A percentile compares a stretch with the other conserved stretches of the same genome.
Evolutionary conservation across 129 eudicot species (phyloP).

Genomic region (sunflower (Helianthus annuus)): HanXRQr2.0-SUNRISE NC_035448.2:64290001-64290500

Average conservation of each 20-base stretch:
- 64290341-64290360: not conserved
- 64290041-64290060: conserved; percentile 83
- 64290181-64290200: conserved; percentile 92
- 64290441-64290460: conserved; percentile 90
- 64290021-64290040: conserved; percentile 99
- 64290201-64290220: conserved; percentile 97
- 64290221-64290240: conserved; percentile 82
- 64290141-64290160: conserved; percentile 94
- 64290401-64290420: conserved; percentile 89
- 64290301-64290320: conserved; percentile 87
- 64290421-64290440: conserved; percentile 99
- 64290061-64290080: conserved; percentile 58
- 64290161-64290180: conserved; percentile 99
- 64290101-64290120: not conserved
- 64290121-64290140: conserved; percentile 64
- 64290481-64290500: conserved; percentile 85
- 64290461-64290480: conserved; percentile 89
- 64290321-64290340: not conserved
- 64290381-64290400: conserved; percentile 48
- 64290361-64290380: not conserved
- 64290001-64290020: conserved; percentile 93
- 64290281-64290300: conserved; percentile 89
- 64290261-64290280: conserved; percentile 89
- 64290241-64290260: conserved; percentile 99
- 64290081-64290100: not conserved